Evolutionary conservation across 1,284 basidiomycete species (phyloP), one percentile per base, ranked within the genome.

Genomic region (Abortiporus biennis): DNA sequence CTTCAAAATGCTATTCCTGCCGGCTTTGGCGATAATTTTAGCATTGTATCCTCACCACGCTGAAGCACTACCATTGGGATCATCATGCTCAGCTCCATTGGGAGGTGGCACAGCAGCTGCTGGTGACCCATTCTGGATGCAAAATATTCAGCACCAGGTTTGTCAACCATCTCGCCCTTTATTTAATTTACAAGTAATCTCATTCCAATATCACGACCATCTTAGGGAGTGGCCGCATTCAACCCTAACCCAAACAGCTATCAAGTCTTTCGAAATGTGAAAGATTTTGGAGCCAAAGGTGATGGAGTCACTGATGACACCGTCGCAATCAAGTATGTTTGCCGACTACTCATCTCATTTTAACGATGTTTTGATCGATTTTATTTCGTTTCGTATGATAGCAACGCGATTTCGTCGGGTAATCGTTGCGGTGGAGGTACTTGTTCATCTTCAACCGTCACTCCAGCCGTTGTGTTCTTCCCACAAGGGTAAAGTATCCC

Each of bases 211-310:
- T n/a, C n/a, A n/a, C n/a, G n/a, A n/a, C n/a, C n/a, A n/a, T n/a
- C n/a, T n/a, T 24, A 52, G 55, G 85, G 85, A 1, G 55, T 51
- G 19, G 51, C 57, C 12, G 74, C 85, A 2, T 81, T 74, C 61
- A 78, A 83, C 53, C 41, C 73, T 0, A 64, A 76, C 50, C 68
- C 79, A 1, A 53, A 55, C 33, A 54, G 62, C 2, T 91, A 90
- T 57, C 66, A 76, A 45, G 84, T 90, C 34, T 88, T 85, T 57
- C 70, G 85, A 24, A 86, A 86, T 52, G 84, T 87, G 41, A 82
- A 59, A 58, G 74, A 78, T 50, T 78, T 66, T 47, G 76, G 76
- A 38, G 83, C 83, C 17, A 68, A 62, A 40, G 83, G 83, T 21
- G 82, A 86, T 59, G 82, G 83, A 47, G 63, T 76, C 1, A 72